Evolutionary conservation across 164 flowering plant genomes (phyloP).

Genomic region (Umbilicus rupestris): DNA sequence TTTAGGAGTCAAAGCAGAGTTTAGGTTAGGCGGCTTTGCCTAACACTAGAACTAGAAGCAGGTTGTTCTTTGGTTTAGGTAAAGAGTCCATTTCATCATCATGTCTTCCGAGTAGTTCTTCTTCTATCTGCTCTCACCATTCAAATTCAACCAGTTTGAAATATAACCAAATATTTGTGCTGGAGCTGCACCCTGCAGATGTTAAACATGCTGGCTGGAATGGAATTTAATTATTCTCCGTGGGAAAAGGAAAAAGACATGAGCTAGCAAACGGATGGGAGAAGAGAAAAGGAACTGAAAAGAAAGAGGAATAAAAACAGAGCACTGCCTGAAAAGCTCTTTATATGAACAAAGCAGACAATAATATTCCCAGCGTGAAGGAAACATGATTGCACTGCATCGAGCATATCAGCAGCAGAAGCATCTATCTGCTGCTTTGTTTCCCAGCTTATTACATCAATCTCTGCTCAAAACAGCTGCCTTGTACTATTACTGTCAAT

Average conservation of each 20-base stretch:
- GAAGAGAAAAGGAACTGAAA: background rate
- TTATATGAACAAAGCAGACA: background rate
- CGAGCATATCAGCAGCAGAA: slow-evolving; percentile 2
- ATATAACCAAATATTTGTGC: too few relatives aligned
- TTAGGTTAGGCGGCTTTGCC: background rate
- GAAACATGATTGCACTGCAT: background rate
- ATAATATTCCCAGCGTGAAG: slow-evolving; percentile 2
- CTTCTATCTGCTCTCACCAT: too few relatives aligned
- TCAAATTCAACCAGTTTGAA: too few relatives aligned
- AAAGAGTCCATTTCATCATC: too few relatives aligned
- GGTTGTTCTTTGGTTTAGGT: too few relatives aligned
- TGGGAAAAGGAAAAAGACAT: slow-evolving; percentile 2
- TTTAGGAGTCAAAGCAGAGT: too few relatives aligned
- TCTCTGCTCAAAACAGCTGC: too few relatives aligned
- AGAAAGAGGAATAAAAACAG: background rate
- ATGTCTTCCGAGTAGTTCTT: too few relatives aligned
- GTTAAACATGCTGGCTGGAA: too few relatives aligned
- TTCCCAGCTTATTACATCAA: background rate
- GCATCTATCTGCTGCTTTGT: background rate
- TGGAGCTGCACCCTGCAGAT: too few relatives aligned
- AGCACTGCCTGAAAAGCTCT: background rate
- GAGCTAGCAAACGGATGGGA: background rate
- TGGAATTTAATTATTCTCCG: too few relatives aligned
- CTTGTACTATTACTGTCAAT: too few relatives aligned
- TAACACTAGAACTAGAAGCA: background rate